Conservation (phyloP, 2,329 filamentous ascomycete species). For the Helminthosporium solani region DNA sequence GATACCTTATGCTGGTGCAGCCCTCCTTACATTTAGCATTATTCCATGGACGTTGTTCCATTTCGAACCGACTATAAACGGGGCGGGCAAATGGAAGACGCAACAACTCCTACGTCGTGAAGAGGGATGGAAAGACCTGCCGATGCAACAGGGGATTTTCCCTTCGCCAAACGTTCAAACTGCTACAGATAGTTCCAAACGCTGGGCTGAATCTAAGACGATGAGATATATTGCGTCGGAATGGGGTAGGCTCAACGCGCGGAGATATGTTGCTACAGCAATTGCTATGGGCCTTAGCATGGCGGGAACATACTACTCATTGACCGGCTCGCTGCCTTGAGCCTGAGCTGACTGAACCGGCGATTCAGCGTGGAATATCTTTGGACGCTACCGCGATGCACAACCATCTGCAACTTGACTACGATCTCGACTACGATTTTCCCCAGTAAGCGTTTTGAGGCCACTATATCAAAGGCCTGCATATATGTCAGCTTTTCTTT, state of each 20-base stretch:
- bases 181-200: slow-evolving; percentile 6
- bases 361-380: not conserved
- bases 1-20: slow-evolving; percentile 26
- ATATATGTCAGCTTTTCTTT: not conserved
- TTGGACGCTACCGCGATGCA: not conserved
- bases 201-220: slow-evolving; percentile 6
- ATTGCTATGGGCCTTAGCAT: not conserved
- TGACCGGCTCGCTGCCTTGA: not conserved
- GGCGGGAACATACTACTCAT: not conserved
- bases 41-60: slow-evolving; percentile 41
- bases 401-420: not conserved
- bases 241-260: slow-evolving; percentile 7
- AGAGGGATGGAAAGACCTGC: slow-evolving; percentile 10
- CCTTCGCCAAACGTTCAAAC: slow-evolving; percentile 9
- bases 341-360: not conserved
- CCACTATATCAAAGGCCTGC: slow-evolving; percentile 17
- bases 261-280: slow-evolving; percentile 3
- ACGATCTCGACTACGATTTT: slow-evolving; percentile 17
- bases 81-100: slow-evolving; percentile 43
- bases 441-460: slow-evolving; percentile 14
- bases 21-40: slow-evolving; percentile 32
- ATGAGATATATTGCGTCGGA: slow-evolving; percentile 7
- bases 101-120: slow-evolving; percentile 33
- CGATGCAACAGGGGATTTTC: slow-evolving; percentile 8
- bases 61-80: slow-evolving; percentile 44